phyloP scores from a whole-genome alignment of 768 basidiomycete genomes.

The Scleroderma bovista region DNA sequence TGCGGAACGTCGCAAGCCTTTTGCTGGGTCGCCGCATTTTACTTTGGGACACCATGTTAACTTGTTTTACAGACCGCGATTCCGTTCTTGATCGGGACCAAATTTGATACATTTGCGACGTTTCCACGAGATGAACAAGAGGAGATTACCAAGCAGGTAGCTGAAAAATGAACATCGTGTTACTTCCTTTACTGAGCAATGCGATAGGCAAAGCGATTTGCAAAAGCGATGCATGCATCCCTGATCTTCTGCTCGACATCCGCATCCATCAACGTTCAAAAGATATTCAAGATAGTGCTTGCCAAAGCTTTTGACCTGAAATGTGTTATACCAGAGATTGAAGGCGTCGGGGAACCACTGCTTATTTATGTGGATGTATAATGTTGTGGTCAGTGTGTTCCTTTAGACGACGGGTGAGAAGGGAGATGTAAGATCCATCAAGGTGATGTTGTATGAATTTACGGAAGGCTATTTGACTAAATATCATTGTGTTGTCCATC shows the following conservation, averaged over 20 bases:
- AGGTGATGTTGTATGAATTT: conserved; percentile 27
- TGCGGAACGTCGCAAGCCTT: no score
- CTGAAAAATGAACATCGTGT: conserved; percentile 12
- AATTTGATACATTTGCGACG: conserved; percentile 94
- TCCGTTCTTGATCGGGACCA: conserved; percentile 97
- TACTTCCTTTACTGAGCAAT: conserved; percentile 5
- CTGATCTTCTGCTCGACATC: conserved; percentile 98
- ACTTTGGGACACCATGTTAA: not conserved
- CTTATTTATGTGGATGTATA: conserved; percentile 81
- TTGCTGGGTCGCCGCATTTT: no score
- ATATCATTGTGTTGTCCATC: conserved; percentile 6
- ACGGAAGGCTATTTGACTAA: conserved; percentile 13
- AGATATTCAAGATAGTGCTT: conserved; percentile 97
- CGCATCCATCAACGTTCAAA: conserved; percentile 99
- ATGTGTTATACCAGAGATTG: conserved; percentile 97
- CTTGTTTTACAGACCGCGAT: conserved; percentile 74
- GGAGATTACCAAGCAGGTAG: conserved; percentile 95
- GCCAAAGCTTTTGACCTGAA: conserved; percentile 98
- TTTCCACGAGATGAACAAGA: conserved; percentile 98
- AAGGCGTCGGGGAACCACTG: conserved; percentile 93
- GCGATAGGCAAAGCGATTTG: conserved; percentile 88
- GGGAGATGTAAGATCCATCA: conserved; percentile 16
- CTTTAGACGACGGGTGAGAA: conserved; percentile 11
- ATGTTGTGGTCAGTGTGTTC: conserved; percentile 24
- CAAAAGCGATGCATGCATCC: conserved; percentile 99